A percentile compares a stretch with the other conserved stretches of the same genome.
These are phyloP conservation scores for Cystobasidium slooffiae DNA, from an alignment of 1,284 basidiomycete species.

Conservation along the genomic window DNA sequence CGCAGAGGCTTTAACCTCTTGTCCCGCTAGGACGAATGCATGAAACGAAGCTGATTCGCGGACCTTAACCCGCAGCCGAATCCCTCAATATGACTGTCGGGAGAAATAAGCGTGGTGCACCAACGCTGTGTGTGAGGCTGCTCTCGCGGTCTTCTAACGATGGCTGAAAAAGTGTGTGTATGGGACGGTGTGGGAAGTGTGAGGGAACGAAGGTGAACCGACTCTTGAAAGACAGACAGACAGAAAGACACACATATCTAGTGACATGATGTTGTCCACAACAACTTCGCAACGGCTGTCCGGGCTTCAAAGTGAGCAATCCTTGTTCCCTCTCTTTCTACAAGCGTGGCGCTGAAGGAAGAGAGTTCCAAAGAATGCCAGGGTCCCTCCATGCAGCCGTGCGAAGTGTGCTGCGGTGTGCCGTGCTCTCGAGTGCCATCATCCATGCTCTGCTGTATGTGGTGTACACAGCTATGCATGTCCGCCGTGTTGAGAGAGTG, in stretches of 20 bases:
- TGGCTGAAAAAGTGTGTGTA: conserved; percentile 12
- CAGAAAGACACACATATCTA: neutral
- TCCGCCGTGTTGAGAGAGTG: neutral
- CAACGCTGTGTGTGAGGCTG: conserved; percentile 43
- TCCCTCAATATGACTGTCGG: neutral
- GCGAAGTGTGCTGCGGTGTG: neutral
- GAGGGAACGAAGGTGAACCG: conserved; percentile 17
- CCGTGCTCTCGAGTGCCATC: neutral
- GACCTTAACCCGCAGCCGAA: conserved; percentile 43
- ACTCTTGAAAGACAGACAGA: neutral
- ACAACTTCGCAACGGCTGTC: conserved; percentile 8
- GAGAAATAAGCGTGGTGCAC: conserved; percentile 35
- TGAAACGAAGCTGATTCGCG: conserved; percentile 33
- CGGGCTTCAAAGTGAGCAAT: conserved; percentile 1
- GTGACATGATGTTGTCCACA: neutral
- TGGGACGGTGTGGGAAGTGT: neutral
- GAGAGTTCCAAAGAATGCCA: conserved; percentile 1
- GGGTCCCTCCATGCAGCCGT: conserved; percentile 7
- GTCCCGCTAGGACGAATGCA: conserved; percentile 42
- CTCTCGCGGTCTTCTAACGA: conserved; percentile 43
- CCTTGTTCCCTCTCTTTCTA: neutral
- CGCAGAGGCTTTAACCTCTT: conserved; percentile 43
- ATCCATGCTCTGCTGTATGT: conserved; percentile 1
- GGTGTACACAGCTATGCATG: neutral
- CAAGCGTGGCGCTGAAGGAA: neutral